These are phyloP conservation scores for Xylaria sp. DNA, from an alignment of 495 filamentous ascomycete genomes.

Conservation along the genomic window DNA sequence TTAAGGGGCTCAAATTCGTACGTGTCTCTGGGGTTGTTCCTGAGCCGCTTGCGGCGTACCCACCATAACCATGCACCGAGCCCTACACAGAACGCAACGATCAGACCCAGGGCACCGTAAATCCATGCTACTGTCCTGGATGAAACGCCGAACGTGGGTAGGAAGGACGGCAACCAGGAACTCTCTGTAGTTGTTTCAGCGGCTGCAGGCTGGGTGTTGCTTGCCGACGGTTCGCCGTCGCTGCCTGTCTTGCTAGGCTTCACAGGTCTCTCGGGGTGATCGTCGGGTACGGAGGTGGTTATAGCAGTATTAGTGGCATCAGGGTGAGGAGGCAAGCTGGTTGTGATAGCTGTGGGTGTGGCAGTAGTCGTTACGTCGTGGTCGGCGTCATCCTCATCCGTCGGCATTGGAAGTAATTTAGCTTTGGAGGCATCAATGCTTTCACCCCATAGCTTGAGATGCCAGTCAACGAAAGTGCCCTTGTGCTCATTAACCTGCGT, in stretches of 20 bases:
- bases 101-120: slow-evolving; percentile 83
- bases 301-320: slow-evolving; percentile 38
- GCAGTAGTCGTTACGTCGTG: slow-evolving; percentile 64
- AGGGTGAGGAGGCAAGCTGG: slow-evolving; percentile 42
- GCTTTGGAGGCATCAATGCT: slow-evolving; percentile 75
- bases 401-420: slow-evolving; percentile 78
- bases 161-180: slow-evolving; percentile 83
- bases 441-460: slow-evolving; percentile 93
- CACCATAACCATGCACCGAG: slow-evolving; percentile 82
- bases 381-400: slow-evolving; percentile 80
- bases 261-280: slow-evolving; percentile 81
- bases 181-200: slow-evolving; percentile 51
- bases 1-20: slow-evolving; percentile 96
- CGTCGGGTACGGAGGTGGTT: slow-evolving; percentile 62
- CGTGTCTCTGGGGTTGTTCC: slow-evolving; percentile 77
- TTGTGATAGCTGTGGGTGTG: slow-evolving; percentile 49
- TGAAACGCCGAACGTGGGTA: slow-evolving; percentile 93
- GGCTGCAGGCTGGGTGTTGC: slow-evolving; percentile 40
- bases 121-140: slow-evolving; percentile 94
- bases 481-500: slow-evolving; percentile 74
- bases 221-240: slow-evolving; percentile 51
- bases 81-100: slow-evolving; percentile 81
- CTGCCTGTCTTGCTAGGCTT: slow-evolving; percentile 48
- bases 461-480: slow-evolving; percentile 90
- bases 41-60: slow-evolving; percentile 75